Evolutionary conservation across 768 basidiomycete genomes (phyloP), one percentile per base, ranked within the genome.

Genomic region (Crucibulum laeve): DNA sequence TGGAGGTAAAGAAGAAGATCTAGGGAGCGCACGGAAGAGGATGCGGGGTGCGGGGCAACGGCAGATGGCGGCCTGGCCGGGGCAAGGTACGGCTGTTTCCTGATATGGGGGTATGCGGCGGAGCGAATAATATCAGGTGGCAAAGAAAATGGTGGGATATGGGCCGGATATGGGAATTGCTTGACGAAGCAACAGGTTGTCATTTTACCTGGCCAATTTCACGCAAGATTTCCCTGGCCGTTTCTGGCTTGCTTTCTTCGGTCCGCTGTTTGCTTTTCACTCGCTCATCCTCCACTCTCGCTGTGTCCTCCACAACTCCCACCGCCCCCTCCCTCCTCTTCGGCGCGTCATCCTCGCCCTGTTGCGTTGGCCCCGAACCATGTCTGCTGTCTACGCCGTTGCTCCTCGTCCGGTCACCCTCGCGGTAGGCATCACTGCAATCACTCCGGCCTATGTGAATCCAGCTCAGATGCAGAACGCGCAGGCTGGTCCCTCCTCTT

Each of bases 401-500:
- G 63, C 67, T 24, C 63, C 67, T 10, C 61, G 67, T 35, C 65
- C 68, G 28, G 53, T 59, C 45, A 55, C 62, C 52, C 49, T 56
- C 49, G 44, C 54, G 28, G 58, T 58, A 43, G 35, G 10, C 38
- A 57, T 55, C 43, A 50, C 60, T 25, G 45, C 55, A 22, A 55
- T 60, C 34, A 38, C 62, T 15, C 57, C 55, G 5, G 53, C 65
- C 14, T 70, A 65, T 51, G 61, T 73, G 37, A 69, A 70, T 53
- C 68, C 70, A 37, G 62, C 67, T 4, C 70, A 74, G 40, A 69
- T 70, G 60, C 50, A 67, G 49, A 68, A 60, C 36, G 56, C 70
- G n/a, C 68, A 73, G 46, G 69, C 73, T 10, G 72, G 71, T 13
- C 69, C 73, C 42, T 71, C 71, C 25, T 57, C 62, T 3, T 51